Evolutionary conservation across 176 grass and related monocot genomes (phyloP).

Genomic region (Aegilops longissima): DNA sequence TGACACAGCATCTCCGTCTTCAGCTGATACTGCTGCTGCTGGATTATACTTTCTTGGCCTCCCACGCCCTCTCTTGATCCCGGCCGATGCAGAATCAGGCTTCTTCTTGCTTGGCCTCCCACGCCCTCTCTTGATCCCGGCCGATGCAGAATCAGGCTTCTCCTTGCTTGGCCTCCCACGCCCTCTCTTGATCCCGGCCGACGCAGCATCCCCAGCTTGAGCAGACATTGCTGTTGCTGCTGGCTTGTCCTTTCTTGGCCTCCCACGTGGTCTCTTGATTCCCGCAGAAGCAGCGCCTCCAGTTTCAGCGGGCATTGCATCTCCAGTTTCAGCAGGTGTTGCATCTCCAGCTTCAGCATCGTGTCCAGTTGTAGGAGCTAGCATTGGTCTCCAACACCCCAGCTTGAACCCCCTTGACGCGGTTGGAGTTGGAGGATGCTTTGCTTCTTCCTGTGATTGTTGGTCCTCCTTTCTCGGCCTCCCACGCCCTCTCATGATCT

Average conservation of each 20-base stretch:
- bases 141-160: background rate
- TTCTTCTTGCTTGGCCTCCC: constrained; percentile 19
- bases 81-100: background rate
- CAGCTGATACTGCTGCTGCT: background rate
- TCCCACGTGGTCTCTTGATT: constrained; percentile 20
- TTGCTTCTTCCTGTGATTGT: no score
- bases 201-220: background rate
- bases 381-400: no score
- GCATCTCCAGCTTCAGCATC: no score
- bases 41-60: constrained; percentile 29
- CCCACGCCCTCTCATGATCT: no score
- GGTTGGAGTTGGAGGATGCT: no score
- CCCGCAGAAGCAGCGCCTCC: background rate
- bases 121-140: background rate
- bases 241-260: constrained; percentile 23
- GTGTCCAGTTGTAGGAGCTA: no score
- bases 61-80: constrained; percentile 16
- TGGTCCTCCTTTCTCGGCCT: no score
- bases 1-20: no score
- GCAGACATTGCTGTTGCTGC: background rate
- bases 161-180: constrained; percentile 14
- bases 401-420: no score
- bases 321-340: no score
- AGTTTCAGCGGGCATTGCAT: background rate
- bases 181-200: background rate